Percentiles rank a stretch among this genome's conserved stretches.
Conservation (phyloP, 1,284 basidiomycete species). For the Cutaneotrichosporon arboriforme region DNA sequence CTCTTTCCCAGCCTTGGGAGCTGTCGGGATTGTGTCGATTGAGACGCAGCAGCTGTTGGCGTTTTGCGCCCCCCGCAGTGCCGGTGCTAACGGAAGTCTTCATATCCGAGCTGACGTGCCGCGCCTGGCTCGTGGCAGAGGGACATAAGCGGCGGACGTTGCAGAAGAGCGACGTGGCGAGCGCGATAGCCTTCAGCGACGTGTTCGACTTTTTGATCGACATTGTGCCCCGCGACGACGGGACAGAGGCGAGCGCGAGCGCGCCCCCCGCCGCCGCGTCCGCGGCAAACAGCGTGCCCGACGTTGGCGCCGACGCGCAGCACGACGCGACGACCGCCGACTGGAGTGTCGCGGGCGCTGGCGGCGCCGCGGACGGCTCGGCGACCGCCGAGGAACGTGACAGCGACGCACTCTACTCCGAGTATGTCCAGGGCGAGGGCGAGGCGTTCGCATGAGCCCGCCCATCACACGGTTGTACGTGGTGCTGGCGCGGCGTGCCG, state of each 20-base stretch:
- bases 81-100: constrained; percentile 62
- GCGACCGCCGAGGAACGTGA: constrained; percentile 9
- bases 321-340: neutral
- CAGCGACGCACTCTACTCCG: constrained; percentile 16
- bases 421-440: constrained; percentile 19
- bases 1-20: too few relatives aligned
- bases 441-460: constrained; percentile 12
- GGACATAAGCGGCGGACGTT: constrained; percentile 86
- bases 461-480: neutral
- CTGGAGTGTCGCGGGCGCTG: neutral
- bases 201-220: constrained; percentile 75
- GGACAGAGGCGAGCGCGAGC: neutral
- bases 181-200: constrained; percentile 81
- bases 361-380: neutral
- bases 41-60: too few relatives aligned
- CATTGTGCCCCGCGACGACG: constrained; percentile 67
- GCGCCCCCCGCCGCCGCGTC: neutral
- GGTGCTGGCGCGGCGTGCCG: neutral
- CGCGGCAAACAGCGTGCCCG: constrained; percentile 1
- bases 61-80: too few relatives aligned
- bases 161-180: constrained; percentile 81
- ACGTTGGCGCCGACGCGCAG: too few relatives aligned
- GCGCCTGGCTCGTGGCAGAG: constrained; percentile 89
- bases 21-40: too few relatives aligned
- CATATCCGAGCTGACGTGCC: constrained; percentile 86